Evolutionary conservation across 768 basidiomycete genomes (phyloP).

Genomic region (Pluteus cervinus): DNA sequence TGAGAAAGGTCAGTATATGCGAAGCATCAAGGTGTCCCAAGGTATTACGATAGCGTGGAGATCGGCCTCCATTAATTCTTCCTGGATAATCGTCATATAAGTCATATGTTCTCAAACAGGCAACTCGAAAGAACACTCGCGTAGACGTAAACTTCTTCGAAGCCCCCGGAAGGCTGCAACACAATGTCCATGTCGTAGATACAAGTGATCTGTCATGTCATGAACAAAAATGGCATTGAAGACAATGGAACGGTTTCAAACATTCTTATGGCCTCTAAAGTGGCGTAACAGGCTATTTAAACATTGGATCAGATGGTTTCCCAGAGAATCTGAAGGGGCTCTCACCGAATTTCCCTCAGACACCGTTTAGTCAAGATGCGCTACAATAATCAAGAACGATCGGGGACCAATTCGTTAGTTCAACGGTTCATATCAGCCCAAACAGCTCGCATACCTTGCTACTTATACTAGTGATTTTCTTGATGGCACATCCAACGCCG

Average conservation of each 20-base stretch:
- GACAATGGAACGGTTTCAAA: too few species aligned
- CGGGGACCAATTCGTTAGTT: too few species aligned
- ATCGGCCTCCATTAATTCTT: slow-evolving; percentile 99
- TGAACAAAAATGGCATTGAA: slow-evolving; percentile 5
- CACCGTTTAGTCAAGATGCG: slow-evolving; percentile 96
- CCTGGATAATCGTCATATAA: slow-evolving; percentile 43
- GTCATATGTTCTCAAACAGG: too few species aligned
- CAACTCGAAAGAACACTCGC: slow-evolving; percentile 35
- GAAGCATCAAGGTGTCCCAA: too few species aligned
- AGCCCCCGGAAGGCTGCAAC: slow-evolving; percentile 84
- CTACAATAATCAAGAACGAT: slow-evolving; percentile 28
- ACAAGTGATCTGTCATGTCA: slow-evolving; percentile 67
- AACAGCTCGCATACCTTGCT: slow-evolving; percentile 56
- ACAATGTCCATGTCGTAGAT: slow-evolving; percentile 99
- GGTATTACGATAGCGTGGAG: slow-evolving; percentile 95
- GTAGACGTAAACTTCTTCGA: slow-evolving; percentile 94
- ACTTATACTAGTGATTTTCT: slow-evolving; percentile 94
- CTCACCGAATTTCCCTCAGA: slow-evolving; percentile 86
- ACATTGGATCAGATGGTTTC: slow-evolving; percentile 11
- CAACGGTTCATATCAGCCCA: too few species aligned
- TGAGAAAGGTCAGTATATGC: slow-evolving; percentile 10
- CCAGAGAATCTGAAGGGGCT: slow-evolving; percentile 8
- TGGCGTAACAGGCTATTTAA: slow-evolving; percentile 80
- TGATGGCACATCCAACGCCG: slow-evolving; percentile 89
- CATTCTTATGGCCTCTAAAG: slow-evolving; percentile 99